phyloP scores from a whole-genome alignment of 305 asterid genomes.

The Fraxinus albicans region DNA sequence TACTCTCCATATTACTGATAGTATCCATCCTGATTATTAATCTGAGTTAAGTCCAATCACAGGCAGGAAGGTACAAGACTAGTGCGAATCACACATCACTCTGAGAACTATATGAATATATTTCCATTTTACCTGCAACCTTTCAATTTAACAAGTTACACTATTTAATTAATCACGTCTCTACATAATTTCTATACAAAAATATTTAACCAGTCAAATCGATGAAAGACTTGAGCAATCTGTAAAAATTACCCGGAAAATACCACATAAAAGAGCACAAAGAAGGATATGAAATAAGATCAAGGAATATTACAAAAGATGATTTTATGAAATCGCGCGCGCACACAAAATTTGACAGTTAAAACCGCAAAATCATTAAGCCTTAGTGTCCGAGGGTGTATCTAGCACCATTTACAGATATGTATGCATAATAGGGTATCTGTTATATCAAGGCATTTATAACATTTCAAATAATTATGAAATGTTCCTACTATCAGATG shows the following conservation, averaged over 20 bases:
- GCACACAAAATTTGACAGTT: neutral
- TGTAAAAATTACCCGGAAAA: neutral
- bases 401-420: neutral
- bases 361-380: neutral
- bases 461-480: neutral
- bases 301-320: neutral
- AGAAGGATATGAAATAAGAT: neutral
- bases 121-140: neutral
- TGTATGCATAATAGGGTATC: neutral
- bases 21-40: neutral
- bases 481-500: slow-evolving; percentile 14
- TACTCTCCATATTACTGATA: neutral
- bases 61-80: neutral
- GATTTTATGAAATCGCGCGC: neutral
- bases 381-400: neutral
- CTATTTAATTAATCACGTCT: neutral
- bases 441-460: neutral
- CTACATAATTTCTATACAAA: neutral
- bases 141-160: neutral
- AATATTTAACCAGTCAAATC: neutral
- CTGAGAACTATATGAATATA: neutral
- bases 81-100: neutral
- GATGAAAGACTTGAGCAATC: neutral
- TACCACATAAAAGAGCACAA: neutral
- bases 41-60: neutral